Evolutionary conservation across 148 eudicot genomes (phyloP).

Genomic region (Arctostaphylos glauca): DNA sequence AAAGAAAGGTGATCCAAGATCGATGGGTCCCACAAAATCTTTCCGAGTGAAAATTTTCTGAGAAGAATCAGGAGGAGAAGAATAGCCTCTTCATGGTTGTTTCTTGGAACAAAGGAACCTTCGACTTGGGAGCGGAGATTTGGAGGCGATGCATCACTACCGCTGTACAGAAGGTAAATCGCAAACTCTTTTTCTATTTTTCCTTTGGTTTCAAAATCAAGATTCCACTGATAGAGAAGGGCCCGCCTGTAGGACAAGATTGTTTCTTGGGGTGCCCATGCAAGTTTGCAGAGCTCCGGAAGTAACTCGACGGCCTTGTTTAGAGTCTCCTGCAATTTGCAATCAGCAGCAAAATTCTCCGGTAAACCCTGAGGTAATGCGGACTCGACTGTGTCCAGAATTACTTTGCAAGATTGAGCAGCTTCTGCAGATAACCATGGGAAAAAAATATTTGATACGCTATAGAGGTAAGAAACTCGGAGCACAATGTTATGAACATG

Average conservation of each 20-base stretch:
- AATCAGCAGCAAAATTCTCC: slow-evolving; percentile 50
- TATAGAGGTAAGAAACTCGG: not conserved
- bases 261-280: slow-evolving; percentile 49
- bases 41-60: slow-evolving; percentile 36
- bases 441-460: slow-evolving; percentile 16
- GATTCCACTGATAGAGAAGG: slow-evolving; percentile 68
- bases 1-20: slow-evolving; percentile 72
- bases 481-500: not conserved
- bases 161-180: slow-evolving; percentile 68
- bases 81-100: slow-evolving; percentile 78
- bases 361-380: slow-evolving; percentile 78
- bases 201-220: slow-evolving; percentile 52
- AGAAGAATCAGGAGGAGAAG: slow-evolving; percentile 62
- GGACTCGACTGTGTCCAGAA: slow-evolving; percentile 66
- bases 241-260: slow-evolving; percentile 69
- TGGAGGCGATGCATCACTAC: slow-evolving; percentile 64
- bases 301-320: slow-evolving; percentile 70
- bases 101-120: slow-evolving; percentile 68
- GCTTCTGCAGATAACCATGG: slow-evolving; percentile 63
- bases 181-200: slow-evolving; percentile 69
- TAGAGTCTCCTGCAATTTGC: slow-evolving; percentile 64
- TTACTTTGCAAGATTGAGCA: slow-evolving; percentile 76
- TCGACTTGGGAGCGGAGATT: slow-evolving; percentile 65
- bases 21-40: slow-evolving; percentile 64
- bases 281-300: slow-evolving; percentile 71